Percentiles rank a stretch among this genome's conserved stretches.
phyloP scores from a whole-genome alignment of 495 filamentous ascomycete genomes.

The Aspergillus carlsbadensis region DNA sequence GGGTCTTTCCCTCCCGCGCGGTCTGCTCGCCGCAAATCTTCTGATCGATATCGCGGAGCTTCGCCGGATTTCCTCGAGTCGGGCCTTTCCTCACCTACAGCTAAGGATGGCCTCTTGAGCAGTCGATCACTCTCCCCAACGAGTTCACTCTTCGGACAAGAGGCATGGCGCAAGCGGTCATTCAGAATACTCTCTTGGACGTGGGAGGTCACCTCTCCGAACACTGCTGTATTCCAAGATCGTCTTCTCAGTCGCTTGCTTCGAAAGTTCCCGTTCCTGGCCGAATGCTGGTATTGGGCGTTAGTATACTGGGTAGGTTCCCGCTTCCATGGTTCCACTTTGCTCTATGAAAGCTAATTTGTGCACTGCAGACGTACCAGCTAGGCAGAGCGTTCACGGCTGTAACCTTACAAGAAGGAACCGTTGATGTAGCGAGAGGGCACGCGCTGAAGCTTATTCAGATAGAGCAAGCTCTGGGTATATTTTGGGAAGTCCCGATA shows the following conservation, averaged over 20 bases:
- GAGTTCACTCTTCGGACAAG: constrained; percentile 21
- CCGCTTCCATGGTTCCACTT: constrained; percentile 3
- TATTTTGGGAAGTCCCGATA: constrained; percentile 57
- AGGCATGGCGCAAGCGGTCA: constrained; percentile 42
- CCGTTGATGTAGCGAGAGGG: constrained; percentile 53
- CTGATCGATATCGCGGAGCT: constrained; percentile 13
- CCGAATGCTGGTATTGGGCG: constrained; percentile 82
- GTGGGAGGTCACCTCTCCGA: constrained; percentile 49
- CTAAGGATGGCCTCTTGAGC: constrained; percentile 32
- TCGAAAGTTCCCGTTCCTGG: constrained; percentile 68
- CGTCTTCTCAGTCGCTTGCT: constrained; percentile 59
- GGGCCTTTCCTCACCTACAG: constrained; percentile 25
- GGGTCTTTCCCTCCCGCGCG: constrained; percentile 10
- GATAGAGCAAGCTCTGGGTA: constrained; percentile 51
- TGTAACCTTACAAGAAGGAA: constrained; percentile 56
- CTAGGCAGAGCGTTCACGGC: constrained; percentile 62
- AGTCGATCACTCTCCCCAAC: constrained; percentile 30
- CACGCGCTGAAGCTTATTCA: constrained; percentile 59
- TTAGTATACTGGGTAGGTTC: constrained; percentile 59
- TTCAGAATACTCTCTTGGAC: constrained; percentile 35
- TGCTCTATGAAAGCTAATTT: constrained; percentile 1
- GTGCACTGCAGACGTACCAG: constrained; percentile 52
- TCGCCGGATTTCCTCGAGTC: constrained; percentile 36
- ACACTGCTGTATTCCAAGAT: constrained; percentile 52
- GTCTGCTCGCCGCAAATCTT: constrained; percentile 21